Conservation (phyloP, 176 grass and related monocot genomes). For the Microstegium vimineum region DNA sequence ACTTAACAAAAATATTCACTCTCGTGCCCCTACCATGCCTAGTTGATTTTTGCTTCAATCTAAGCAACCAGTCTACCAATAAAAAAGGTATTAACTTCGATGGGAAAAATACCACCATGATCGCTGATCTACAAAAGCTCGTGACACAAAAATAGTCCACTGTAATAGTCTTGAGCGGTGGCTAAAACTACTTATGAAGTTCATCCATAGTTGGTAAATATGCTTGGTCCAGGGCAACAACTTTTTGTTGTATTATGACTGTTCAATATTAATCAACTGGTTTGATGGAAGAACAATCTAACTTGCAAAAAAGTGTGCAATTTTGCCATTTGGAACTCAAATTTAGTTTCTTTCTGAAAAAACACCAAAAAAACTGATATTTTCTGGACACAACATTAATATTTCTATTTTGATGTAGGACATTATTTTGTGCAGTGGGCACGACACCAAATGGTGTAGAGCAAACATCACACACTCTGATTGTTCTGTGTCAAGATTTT, state of each 20-base stretch:
- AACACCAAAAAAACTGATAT: background rate
- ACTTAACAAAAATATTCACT: slow-evolving; percentile 10
- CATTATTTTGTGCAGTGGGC: background rate
- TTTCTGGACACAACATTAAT: background rate
- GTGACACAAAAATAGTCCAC: background rate
- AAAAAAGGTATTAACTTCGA: background rate
- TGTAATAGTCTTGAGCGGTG: background rate
- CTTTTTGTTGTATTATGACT: background rate
- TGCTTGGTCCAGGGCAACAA: background rate
- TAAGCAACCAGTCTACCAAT: background rate
- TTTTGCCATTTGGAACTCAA: background rate
- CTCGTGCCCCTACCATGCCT: background rate
- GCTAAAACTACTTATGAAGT: background rate
- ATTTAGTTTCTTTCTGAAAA: background rate
- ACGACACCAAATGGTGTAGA: background rate
- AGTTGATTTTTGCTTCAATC: background rate
- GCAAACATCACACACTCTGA: background rate
- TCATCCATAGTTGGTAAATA: background rate
- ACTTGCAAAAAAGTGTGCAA: background rate
- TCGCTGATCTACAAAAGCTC: background rate
- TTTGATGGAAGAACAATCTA: background rate
- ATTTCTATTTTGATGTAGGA: background rate
- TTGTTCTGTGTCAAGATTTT: background rate
- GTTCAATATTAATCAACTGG: background rate
- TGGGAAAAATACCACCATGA: background rate